Conservation (phyloP, 2,329 filamentous ascomycete genomes). For the Eutypella sp. region DNA sequence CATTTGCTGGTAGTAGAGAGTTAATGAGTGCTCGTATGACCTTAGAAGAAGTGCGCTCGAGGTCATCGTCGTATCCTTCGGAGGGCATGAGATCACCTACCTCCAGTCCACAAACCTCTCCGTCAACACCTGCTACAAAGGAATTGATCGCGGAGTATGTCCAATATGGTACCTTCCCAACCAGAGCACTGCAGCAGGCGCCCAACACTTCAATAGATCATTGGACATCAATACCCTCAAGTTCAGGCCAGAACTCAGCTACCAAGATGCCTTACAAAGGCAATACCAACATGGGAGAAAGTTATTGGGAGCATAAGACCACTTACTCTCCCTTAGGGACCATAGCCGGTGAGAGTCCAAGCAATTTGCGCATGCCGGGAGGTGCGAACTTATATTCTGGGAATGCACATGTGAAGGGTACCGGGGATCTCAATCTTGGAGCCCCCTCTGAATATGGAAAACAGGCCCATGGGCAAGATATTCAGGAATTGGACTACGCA, state of each 20-base stretch:
- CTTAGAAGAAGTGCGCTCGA: slow-evolving; percentile 6
- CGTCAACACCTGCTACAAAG: slow-evolving; percentile 8
- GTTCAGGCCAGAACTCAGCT: background rate
- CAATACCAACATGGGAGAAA: too few relatives aligned
- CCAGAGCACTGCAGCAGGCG: background rate
- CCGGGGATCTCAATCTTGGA: too few relatives aligned
- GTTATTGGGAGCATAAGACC: too few relatives aligned
- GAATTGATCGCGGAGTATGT: slow-evolving; percentile 11
- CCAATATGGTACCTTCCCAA: slow-evolving; percentile 7
- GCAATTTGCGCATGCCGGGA: too few relatives aligned
- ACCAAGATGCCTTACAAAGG: background rate
- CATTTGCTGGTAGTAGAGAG: background rate
- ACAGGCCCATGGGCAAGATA: too few relatives aligned
- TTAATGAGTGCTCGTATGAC: slow-evolving; percentile 1
- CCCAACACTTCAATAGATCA: slow-evolving; percentile 3
- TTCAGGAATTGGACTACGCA: too few relatives aligned
- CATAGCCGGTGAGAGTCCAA: too few relatives aligned
- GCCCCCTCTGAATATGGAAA: too few relatives aligned
- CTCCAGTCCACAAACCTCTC: slow-evolving; percentile 7
- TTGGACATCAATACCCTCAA: too few relatives aligned
- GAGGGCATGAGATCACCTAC: slow-evolving; percentile 15
- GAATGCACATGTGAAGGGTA: too few relatives aligned
- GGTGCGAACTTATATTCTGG: too few relatives aligned
- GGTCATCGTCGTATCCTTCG: slow-evolving; percentile 17
- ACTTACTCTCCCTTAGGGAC: too few relatives aligned